Percentiles rank a stretch among this genome's conserved stretches.
These are phyloP conservation scores for Solanum chaucha DNA, from an alignment of 257 asterid species.

Conservation along the genomic window DNA sequence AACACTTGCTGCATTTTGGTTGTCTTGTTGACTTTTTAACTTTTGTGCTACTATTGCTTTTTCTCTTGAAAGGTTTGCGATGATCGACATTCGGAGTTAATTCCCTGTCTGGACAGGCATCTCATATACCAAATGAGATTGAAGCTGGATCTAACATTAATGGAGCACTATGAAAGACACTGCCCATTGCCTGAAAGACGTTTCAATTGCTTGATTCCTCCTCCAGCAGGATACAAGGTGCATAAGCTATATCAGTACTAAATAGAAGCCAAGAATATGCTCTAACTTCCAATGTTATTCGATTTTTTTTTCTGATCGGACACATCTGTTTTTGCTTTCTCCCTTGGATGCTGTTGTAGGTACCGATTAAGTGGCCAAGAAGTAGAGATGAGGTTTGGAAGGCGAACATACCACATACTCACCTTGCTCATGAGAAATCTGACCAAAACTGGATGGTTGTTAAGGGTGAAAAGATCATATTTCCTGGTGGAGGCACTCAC, in stretches of 20 bases:
- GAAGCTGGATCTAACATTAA: constrained; percentile 81
- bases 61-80: constrained; percentile 67
- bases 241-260: neutral
- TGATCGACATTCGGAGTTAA: constrained; percentile 93
- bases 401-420: constrained; percentile 92
- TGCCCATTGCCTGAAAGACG: constrained; percentile 94
- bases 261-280: neutral
- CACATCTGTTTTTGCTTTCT: neutral
- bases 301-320: neutral
- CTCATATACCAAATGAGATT: constrained; percentile 83
- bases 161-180: constrained; percentile 99
- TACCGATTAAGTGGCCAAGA: constrained; percentile 90
- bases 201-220: constrained; percentile 89
- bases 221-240: constrained; percentile 96
- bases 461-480: constrained; percentile 64
- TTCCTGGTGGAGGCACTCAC: constrained; percentile 98
- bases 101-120: constrained; percentile 95
- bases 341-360: constrained; percentile 19
- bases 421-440: constrained; percentile 89
- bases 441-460: constrained; percentile 99
- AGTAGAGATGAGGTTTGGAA: constrained; percentile 97
- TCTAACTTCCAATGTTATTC: neutral
- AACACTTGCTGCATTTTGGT: neutral
- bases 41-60: neutral
- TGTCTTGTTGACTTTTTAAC: neutral